phyloP scores from a whole-genome alignment of 106 monocot species.

The Apostasia shenzhenica region DNA sequence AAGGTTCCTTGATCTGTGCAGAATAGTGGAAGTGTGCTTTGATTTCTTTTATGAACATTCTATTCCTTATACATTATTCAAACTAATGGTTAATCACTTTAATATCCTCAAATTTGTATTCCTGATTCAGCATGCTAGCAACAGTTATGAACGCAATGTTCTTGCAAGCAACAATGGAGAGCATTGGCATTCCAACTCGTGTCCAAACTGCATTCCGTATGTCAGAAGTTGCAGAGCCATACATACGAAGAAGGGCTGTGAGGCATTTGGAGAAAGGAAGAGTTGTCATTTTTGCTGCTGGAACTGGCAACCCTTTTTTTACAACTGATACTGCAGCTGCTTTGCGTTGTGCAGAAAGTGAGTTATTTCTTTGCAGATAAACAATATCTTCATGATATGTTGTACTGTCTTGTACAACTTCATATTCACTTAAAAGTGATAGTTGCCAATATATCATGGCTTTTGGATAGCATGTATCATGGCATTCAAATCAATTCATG shows the following conservation, averaged over 20 bases:
- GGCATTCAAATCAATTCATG: not conserved
- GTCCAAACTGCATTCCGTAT: conserved; percentile 97
- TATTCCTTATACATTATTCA: no score
- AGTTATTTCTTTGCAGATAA: conserved; percentile 18
- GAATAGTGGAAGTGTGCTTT: no score
- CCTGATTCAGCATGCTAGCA: conserved; percentile 71
- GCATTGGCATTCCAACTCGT: conserved; percentile 94
- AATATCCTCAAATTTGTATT: no score
- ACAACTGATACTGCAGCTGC: conserved; percentile 98
- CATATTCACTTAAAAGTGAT: no score
- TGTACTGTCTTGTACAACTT: not conserved
- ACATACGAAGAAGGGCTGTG: conserved; percentile 84
- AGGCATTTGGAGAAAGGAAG: conserved; percentile 97
- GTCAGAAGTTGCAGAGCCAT: conserved; percentile 98
- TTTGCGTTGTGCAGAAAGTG: conserved; percentile 95
- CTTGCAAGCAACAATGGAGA: conserved; percentile 99
- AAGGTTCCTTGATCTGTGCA: no score
- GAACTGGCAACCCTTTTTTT: conserved; percentile 98
- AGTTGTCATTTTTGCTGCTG: conserved; percentile 99
- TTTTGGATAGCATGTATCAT: not conserved
- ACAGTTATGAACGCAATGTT: conserved; percentile 99
- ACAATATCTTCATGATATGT: not conserved
- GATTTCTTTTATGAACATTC: no score
- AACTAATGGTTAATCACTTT: no score
- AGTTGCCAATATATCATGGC: not conserved